A percentile compares a stretch with the other conserved stretches of the same genome.
phyloP scores from a whole-genome alignment of 2,329 filamentous ascomycete species.

The Thielaviopsis euricoi region DNA sequence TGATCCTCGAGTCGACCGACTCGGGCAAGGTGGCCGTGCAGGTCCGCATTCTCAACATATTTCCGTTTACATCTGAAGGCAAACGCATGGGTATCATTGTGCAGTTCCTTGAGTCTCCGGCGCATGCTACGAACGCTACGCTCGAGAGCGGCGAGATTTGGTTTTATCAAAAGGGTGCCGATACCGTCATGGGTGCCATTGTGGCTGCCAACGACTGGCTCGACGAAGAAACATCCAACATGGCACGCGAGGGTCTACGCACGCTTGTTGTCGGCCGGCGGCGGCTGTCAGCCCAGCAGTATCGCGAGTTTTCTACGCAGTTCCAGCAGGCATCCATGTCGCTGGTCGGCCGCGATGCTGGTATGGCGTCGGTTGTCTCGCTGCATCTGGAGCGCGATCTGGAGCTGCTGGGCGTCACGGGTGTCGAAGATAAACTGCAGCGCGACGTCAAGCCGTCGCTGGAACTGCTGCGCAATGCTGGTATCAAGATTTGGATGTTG shows the following conservation, averaged over 20 bases:
- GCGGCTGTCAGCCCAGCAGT: conserved; percentile 60
- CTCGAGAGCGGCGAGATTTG: conserved; percentile 64
- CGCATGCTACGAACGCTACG: conserved; percentile 28
- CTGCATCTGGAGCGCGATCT: conserved; percentile 74
- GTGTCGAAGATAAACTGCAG: conserved; percentile 93
- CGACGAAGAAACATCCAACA: conserved; percentile 97
- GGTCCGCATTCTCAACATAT: conserved; percentile 81
- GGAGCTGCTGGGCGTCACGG: conserved; percentile 90
- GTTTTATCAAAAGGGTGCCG: conserved; percentile 97
- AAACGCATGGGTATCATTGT: conserved; percentile 98
- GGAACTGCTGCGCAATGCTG: conserved; percentile 87
- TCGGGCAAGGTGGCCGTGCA: conserved; percentile 61
- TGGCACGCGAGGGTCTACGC: conserved; percentile 89
- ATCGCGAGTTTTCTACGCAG: conserved; percentile 58
- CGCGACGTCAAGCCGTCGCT: conserved; percentile 89
- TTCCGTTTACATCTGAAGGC: conserved; percentile 93
- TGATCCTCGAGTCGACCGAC: conserved; percentile 63
- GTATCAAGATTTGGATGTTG: conserved; percentile 99
- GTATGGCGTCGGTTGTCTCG: conserved; percentile 65
- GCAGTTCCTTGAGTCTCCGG: conserved; percentile 50
- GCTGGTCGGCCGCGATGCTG: conserved; percentile 62
- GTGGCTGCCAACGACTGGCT: conserved; percentile 96
- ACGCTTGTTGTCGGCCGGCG: conserved; percentile 93
- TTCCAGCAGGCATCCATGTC: conserved; percentile 69
- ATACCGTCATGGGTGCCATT: conserved; percentile 95